Evolutionary conservation across 2,329 filamentous ascomycete species (phyloP), one percentile per base, ranked within the genome.

Genomic region (Meredithiella fracta): DNA sequence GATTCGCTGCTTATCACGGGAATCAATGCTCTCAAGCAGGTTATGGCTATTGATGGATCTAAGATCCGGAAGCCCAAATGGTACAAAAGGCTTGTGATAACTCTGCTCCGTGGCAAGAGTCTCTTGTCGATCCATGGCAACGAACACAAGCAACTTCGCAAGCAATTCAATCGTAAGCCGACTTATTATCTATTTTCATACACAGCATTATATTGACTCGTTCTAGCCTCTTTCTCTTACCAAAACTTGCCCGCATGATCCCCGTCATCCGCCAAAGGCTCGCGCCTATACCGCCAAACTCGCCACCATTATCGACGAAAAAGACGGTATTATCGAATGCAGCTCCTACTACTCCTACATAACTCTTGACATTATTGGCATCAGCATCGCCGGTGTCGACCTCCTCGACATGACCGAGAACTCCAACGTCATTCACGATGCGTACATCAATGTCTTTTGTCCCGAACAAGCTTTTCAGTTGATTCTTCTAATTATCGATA

Each of bases 291-390:
- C 47, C 2, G 47, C 57, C 15, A 53, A 62, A 47, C 59, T 67
- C 20, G 53, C 57, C 22, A 42, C 60, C 42, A 51, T 62, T 57
- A 57, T 62, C 37, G 59, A 60, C 31, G 51, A 60, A 26, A 38
- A 11, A 22, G 56, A 26, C 47, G 60, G 54, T 40, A 60, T 51
- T 42, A 60, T 60, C 58, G 58, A 62, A 25, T 31, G 59, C 57
- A 40, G 52, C 42, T 62, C 61, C n/a, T 60, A 62, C 5, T 63
- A 67, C 47, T 67, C 65, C 14, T 61, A 65, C 49, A 59, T 64
- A 15, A 65, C 67, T 0, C 58, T 70, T 6, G 67, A 70, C n/a
- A 65, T 70, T 6, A 67, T 70, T 8, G 66, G 65, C 7, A 60
- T 65, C 1, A 64, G 64, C 2, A 65, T 65, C 4, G 62, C 68